phyloP scores from a whole-genome alignment of 305 asterid genomes.

The Solanum hybrid region DNA sequence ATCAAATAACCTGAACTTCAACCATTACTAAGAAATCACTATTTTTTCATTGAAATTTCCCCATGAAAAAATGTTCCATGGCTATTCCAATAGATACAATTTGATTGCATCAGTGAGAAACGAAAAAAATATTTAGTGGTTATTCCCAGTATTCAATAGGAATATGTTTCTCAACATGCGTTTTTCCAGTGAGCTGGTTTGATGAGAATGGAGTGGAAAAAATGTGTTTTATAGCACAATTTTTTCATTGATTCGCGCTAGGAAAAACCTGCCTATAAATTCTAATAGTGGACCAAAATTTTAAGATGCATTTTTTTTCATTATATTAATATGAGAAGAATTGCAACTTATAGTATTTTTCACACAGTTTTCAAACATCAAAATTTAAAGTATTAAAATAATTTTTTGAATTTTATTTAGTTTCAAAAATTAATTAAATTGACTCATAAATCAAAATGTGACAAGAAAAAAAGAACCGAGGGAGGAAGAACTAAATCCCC shows the following conservation, averaged over 20 bases:
- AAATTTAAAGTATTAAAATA: too few species aligned
- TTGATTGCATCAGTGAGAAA: not conserved
- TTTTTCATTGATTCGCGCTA: not conserved
- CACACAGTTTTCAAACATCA: not conserved
- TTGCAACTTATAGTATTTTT: too few species aligned
- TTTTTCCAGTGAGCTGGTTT: not conserved
- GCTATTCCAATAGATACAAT: not conserved
- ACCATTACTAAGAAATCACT: not conserved
- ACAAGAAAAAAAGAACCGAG: not conserved
- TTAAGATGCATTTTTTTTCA: not conserved
- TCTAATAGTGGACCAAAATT: not conserved
- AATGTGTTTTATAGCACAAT: not conserved
- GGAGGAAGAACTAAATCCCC: not conserved
- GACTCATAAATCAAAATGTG: not conserved
- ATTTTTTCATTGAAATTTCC: not conserved
- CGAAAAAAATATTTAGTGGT: not conserved
- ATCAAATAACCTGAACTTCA: not conserved
- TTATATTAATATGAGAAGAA: too few species aligned
- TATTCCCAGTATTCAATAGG: not conserved
- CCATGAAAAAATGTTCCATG: not conserved
- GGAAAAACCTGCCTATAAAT: not conserved
- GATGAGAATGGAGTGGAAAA: not conserved
- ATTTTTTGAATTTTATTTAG: too few species aligned
- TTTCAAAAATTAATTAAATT: too few species aligned
- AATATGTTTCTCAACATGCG: not conserved